Conservation (phyloP, 176 grass and related monocot species). For the Triticum dicoccoides region DNA sequence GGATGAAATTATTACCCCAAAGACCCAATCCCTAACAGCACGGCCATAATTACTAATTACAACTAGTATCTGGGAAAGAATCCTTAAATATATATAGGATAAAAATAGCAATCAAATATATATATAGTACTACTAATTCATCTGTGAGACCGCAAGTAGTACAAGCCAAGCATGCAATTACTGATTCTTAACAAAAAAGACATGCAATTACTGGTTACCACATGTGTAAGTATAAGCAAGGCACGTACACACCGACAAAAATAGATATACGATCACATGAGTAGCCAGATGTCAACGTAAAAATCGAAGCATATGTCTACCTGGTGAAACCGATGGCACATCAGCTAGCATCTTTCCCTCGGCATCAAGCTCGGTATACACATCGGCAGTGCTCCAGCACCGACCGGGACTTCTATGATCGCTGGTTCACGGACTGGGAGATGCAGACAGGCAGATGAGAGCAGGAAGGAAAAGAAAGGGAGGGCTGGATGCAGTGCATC, state of each 20-base stretch:
- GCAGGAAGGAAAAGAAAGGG: background rate
- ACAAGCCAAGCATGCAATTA: background rate
- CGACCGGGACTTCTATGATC: background rate
- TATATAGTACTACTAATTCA: background rate
- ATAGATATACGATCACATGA: constrained; percentile 19
- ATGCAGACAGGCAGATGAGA: background rate
- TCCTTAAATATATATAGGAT: no score
- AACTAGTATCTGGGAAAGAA: background rate
- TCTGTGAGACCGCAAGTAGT: background rate
- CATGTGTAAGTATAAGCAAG: background rate
- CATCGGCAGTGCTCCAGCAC: background rate
- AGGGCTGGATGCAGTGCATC: constrained; percentile 48
- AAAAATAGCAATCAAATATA: background rate
- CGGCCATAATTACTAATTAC: background rate
- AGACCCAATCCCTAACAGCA: background rate
- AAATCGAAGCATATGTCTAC: background rate
- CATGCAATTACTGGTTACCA: background rate
- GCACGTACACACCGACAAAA: background rate
- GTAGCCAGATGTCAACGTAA: background rate
- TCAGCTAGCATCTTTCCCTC: background rate
- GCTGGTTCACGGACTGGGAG: background rate
- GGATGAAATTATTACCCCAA: background rate
- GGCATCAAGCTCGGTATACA: background rate
- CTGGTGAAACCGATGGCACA: constrained; percentile 25
- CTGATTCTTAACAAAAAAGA: background rate